Evolutionary conservation across 305 asterid genomes (phyloP).

Genomic region (Rubia tinctorum): DNA sequence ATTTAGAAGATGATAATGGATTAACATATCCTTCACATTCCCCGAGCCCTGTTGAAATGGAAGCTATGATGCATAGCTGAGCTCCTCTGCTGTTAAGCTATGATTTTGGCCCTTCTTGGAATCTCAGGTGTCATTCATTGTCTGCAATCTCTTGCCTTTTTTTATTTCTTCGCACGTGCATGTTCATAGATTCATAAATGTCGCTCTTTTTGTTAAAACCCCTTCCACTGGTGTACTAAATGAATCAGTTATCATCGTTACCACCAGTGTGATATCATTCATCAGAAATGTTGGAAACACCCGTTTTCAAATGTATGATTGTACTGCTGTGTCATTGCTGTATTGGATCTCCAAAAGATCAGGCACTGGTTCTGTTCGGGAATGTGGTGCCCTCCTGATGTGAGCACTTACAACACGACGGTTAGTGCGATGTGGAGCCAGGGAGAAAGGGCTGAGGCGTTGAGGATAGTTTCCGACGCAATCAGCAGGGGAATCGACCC

Average conservation of each 20-base stretch:
- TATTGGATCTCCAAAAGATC: background rate
- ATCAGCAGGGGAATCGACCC: slow-evolving; percentile 53
- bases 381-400: too few relatives aligned
- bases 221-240: background rate
- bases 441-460: slow-evolving; percentile 52
- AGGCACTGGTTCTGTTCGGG: too few relatives aligned
- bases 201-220: too few relatives aligned
- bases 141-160: background rate
- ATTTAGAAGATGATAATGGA: slow-evolving; percentile 24
- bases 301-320: too few relatives aligned
- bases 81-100: slow-evolving; percentile 73
- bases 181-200: background rate
- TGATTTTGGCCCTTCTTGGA: slow-evolving; percentile 96
- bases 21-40: slow-evolving; percentile 20
- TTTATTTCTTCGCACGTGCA: background rate
- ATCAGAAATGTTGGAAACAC: background rate
- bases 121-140: slow-evolving; percentile 52
- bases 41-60: slow-evolving; percentile 35
- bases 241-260: background rate
- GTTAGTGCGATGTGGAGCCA: too few relatives aligned
- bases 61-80: slow-evolving; percentile 81
- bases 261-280: background rate
- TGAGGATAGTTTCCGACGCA: slow-evolving; percentile 60
- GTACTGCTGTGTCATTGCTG: too few relatives aligned
- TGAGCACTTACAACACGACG: too few relatives aligned